Evolutionary conservation across 169 alveolate genomes (phyloP), one percentile per base, ranked within the genome.

Genomic region (Theileria sp.): DNA sequence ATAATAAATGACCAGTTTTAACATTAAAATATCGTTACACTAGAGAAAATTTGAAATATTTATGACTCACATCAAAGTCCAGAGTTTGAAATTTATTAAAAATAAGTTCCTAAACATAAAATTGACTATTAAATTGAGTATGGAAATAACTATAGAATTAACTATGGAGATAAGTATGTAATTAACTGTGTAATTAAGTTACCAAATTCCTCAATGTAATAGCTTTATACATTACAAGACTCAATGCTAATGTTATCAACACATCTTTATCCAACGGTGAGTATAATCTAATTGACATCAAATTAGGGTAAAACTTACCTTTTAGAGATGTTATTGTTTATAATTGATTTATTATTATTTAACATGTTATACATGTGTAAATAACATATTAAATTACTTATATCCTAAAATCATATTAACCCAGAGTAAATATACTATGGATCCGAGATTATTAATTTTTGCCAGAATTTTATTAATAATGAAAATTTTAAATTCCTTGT

Each of bases 371-470:
- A n/a, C 0, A 1, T 23, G 32, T 64, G 72, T 15, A 64, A 38
- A 30, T n/a, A 64, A 30, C 72, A 64, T 17, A 64, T 30, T 10
- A 64, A 21, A 38, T 64, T 64, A 64, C 72, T 64, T 23, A 64
- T 64, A 10, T 64, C 72, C 72, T 64, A 30, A 3, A 21, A 7
- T 7, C n/a, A 19, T 6, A 25, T 13, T 58, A 10, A 3, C 13
- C 13, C 15, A 58, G 3, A 58, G 0, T 66, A 66, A 49, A 3
- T 66, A 36, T 58, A 64, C 89, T 76, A 83, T 71, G 25, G 72
- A 71, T 36, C 89, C 87, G 36, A 83, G 23, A 15, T 83, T 64
- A 32, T 85, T 66, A 70, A 83, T 77, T 44, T 71, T 65, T 60
- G 71, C 72, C 21, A 83, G 61, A 12, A 83, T 62, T 61, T 78